phyloP scores from a whole-genome alignment of 129 eudicot genomes.

The Lactuca sativa region DNA sequence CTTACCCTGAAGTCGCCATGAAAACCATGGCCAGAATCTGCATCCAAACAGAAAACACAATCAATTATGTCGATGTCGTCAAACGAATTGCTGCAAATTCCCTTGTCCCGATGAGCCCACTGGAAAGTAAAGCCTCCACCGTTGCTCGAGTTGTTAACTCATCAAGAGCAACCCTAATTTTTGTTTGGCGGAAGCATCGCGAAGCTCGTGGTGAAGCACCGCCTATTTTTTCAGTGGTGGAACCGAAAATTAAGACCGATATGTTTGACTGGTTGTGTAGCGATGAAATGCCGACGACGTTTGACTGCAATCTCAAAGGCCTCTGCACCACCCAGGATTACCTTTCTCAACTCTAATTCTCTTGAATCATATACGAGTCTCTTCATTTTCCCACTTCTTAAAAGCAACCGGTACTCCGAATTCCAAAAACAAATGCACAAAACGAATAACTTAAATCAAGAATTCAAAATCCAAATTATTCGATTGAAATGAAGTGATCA shows the following conservation, averaged over 20 bases:
- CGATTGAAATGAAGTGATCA: not conserved
- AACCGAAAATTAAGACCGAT: constrained; percentile 49
- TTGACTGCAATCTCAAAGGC: constrained; percentile 90
- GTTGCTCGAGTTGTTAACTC: constrained; percentile 66
- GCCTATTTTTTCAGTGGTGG: constrained; percentile 66
- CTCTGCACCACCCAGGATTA: constrained; percentile 89
- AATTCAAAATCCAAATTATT: not conserved
- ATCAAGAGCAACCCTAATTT: constrained; percentile 45
- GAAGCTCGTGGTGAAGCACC: constrained; percentile 60
- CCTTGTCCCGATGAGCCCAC: constrained; percentile 76
- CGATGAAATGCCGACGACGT: constrained; percentile 54
- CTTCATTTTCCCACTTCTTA: constrained; percentile 87
- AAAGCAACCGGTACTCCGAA: constrained; percentile 77
- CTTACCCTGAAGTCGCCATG: constrained; percentile 65
- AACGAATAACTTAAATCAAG: constrained; percentile 7
- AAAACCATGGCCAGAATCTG: constrained; percentile 67
- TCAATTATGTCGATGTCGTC: constrained; percentile 47
- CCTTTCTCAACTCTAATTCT: constrained; percentile 58
- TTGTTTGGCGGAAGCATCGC: constrained; percentile 69
- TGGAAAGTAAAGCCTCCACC: constrained; percentile 63
- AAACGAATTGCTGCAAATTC: constrained; percentile 46
- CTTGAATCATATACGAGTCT: constrained; percentile 76
- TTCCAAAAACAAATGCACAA: not conserved
- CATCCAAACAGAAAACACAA: constrained; percentile 58
- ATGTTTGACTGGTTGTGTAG: constrained; percentile 52